Evolutionary conservation across 2,329 filamentous ascomycete species (phyloP), one percentile per base, ranked within the genome.

Genomic region (Cercospora canescens): DNA sequence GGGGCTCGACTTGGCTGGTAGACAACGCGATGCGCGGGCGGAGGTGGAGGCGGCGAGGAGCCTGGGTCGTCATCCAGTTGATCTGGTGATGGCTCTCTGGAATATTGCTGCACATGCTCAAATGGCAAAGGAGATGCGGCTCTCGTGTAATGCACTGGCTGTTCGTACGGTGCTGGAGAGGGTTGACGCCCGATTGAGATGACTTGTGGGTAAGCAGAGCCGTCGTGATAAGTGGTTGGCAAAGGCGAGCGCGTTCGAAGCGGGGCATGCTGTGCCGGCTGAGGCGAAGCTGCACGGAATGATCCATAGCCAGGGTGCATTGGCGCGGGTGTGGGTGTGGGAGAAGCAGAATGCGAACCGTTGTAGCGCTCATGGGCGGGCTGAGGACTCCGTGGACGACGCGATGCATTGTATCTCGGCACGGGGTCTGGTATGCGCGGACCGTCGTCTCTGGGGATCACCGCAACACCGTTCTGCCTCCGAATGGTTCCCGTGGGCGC

Each of bases 11-110:
- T 81, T 3, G 78, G 80, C 68, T 82, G 81, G 67, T 88, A 85
- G 6, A 81, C 80, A 50, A 87, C 80, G 67, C 87, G 85, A 78
- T 93, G 92, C 7, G 93, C 89, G 69, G 96, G 94, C 6, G 94
- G 93, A 8, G 94, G 93, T 2, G 93, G 89, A 1, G 93, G 93
- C 7, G 93, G 93, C 18, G 93, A 92, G 21, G 87, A 88, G 45
- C 86, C 85, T 39, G 81, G 80, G 52, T 83, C 76, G 11, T 81
- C 77, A 21, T 78, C 70, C 34, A 69, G 63, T 14, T 72, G 73
- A 26, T 60, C 24, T 21, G 60, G 55, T 6, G 60, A 66, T 12
- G 60, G 41, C 11, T 60, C 54, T 24, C 55, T 21, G 6, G 60
- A 48, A 57, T 79, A 73, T 32, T 71, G 64, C 68, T 70, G 66